Evolutionary conservation across 2,329 filamentous ascomycete genomes (phyloP), one percentile per base, ranked within the genome.

Genomic region (Pyrenophora seminiperda): DNA sequence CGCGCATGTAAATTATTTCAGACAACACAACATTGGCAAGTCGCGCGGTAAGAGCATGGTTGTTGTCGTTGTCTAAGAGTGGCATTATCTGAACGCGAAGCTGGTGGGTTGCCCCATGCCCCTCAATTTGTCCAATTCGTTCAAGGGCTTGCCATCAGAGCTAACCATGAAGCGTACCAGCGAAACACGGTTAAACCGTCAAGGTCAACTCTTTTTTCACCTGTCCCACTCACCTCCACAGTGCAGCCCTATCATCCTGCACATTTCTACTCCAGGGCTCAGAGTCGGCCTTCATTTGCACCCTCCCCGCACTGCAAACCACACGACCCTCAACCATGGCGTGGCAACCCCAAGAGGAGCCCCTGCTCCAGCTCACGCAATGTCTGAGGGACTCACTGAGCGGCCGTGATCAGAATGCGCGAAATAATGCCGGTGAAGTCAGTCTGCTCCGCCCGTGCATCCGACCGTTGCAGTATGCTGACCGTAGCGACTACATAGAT

Each of bases 371-470:
- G 82, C 85, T 99, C 61, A 88, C 91, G 62, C 84, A 87, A 69
- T 97, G 87, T 76, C 84, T 99, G 69, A 90, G 87, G 77, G 92
- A 97, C 78, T 97, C 94, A 36, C 81, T 97, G 67, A 95, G 90
- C 73, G 88, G 88, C 62, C 87, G 89, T 72, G 84, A 96, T 75
- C 86, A 86, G 72, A 80, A 76, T 65, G 86, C 87, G 44, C 91
- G 94, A 75, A 95, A 93, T 77, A 88, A 95, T 75, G 93, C 94
- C 49, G 93, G 96, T 77, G 76, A 84, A 74, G 91, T 96, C 72
- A 79, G 88, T 80, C 32, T 50, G 53, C 57, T 24, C 19, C 38
- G 31, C 14, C 17, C 39, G 31, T 19, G 41, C 47, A 50, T 54
- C 41, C 32, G 42, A 47, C 31, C 29, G 41, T 48, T 50, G 45